Percentiles rank a stretch among this genome's conserved stretches.
These are phyloP conservation scores for Geosmithia putterillii DNA, from an alignment of 2,329 filamentous ascomycete genomes.

Conservation along the genomic window DNA sequence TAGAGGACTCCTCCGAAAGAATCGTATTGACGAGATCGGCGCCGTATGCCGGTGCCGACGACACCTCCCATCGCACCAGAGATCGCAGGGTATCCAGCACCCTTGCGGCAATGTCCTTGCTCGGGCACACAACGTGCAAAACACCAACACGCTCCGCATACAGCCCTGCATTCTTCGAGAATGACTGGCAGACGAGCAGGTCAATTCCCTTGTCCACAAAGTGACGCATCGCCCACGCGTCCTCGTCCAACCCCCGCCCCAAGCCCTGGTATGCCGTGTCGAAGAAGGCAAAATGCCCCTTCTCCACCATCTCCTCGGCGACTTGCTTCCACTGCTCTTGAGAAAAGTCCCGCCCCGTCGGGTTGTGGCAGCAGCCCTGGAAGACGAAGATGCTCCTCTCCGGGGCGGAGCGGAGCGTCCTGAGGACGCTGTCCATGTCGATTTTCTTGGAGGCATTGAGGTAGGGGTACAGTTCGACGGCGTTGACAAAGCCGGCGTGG, in stretches of 20 bases:
- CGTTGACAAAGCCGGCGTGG: conserved; percentile 17
- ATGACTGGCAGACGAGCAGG: conserved; percentile 45
- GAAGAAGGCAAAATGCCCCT: conserved; percentile 18
- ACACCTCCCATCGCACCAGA: not conserved
- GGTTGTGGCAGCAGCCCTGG: conserved; percentile 25
- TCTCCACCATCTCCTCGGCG: conserved; percentile 14
- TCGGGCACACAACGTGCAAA: conserved; percentile 6
- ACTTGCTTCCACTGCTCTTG: conserved; percentile 19
- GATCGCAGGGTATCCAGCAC: not conserved
- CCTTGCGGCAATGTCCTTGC: not conserved
- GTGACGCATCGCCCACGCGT: conserved; percentile 19
- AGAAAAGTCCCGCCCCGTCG: conserved; percentile 20
- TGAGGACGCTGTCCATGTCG: conserved; percentile 18
- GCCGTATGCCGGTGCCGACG: not conserved
- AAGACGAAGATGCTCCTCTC: conserved; percentile 16
- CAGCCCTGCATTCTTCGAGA: conserved; percentile 45
- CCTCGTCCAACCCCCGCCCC: conserved; percentile 17
- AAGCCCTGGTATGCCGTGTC: conserved; percentile 26
- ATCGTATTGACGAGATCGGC: not conserved
- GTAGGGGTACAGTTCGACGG: conserved; percentile 21
- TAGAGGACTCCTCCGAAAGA: not conserved
- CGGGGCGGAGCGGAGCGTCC: conserved; percentile 12
- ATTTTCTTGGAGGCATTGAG: conserved; percentile 8
- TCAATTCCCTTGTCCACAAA: conserved; percentile 26
- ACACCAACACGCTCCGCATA: conserved; percentile 23